Conservation (phyloP, 306 rosid genomes). For the Coriaria nepalensis region DNA sequence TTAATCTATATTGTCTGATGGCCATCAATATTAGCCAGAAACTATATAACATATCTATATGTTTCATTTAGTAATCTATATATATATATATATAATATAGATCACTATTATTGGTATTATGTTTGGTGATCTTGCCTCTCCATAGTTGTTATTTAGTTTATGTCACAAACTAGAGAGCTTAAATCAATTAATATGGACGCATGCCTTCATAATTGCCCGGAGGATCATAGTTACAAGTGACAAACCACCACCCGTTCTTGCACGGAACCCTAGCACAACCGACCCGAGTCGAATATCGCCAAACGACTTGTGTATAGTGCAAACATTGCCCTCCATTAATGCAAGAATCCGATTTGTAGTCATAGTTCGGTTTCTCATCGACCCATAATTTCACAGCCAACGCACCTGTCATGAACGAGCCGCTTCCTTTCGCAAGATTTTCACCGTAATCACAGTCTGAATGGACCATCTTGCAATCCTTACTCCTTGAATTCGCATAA, state of each 20-base stretch:
- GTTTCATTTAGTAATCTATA: too few relatives aligned
- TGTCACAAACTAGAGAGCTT: too few relatives aligned
- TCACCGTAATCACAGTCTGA: conserved; percentile 31
- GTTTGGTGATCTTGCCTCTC: too few relatives aligned
- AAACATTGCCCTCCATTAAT: conserved; percentile 6
- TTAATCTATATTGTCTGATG: too few relatives aligned
- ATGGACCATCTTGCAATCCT: conserved; percentile 16
- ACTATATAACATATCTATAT: too few relatives aligned
- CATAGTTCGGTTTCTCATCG: conserved; percentile 8
- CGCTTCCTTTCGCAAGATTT: conserved; percentile 31
- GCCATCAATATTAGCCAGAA: too few relatives aligned
- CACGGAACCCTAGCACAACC: conserved; percentile 27
- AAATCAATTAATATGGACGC: conserved; percentile 6
- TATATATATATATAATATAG: too few relatives aligned
- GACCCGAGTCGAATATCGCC: conserved; percentile 12
- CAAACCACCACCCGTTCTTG: conserved; percentile 3
- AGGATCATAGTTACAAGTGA: conserved; percentile 22
- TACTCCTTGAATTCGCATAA: conserved; percentile 15
- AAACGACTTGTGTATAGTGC: conserved; percentile 31
- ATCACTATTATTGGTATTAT: too few relatives aligned
- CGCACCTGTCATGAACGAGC: conserved; percentile 1
- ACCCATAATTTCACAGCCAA: conserved; percentile 22
- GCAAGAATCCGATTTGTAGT: conserved; percentile 11
- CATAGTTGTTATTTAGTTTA: too few relatives aligned
- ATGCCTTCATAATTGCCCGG: conserved; percentile 13